Evolutionary conservation across 2,329 filamentous ascomycete species (phyloP).

Genomic region (Teratosphaeria pseudoeucalypti): DNA sequence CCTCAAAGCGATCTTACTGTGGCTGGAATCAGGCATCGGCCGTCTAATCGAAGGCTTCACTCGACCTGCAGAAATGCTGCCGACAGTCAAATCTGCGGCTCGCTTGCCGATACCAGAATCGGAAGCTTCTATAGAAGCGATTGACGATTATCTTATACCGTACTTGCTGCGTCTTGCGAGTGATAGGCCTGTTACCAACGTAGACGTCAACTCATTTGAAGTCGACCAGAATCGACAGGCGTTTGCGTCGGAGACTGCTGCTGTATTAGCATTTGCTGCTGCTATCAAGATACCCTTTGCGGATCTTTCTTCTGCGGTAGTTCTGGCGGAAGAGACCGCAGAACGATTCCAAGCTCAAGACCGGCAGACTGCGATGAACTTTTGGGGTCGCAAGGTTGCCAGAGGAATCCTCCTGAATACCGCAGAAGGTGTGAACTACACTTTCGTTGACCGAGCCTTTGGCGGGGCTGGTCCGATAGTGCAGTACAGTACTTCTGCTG

Average conservation of each 20-base stretch:
- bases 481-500: background rate
- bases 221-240: constrained; percentile 42
- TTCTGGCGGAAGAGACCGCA: constrained; percentile 6
- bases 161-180: constrained; percentile 47
- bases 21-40: constrained; percentile 49
- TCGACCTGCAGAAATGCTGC: constrained; percentile 29
- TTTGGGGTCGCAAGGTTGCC: constrained; percentile 52
- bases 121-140: constrained; percentile 40
- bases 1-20: constrained; percentile 51
- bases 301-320: constrained; percentile 34
- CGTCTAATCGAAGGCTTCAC: constrained; percentile 49
- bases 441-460: constrained; percentile 50
- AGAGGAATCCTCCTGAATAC: constrained; percentile 50
- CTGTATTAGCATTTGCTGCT: constrained; percentile 46
- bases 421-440: constrained; percentile 45
- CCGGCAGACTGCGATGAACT: constrained; percentile 34
- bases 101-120: constrained; percentile 40
- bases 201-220: constrained; percentile 50
- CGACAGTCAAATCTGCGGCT: constrained; percentile 25
- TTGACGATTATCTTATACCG: constrained; percentile 48
- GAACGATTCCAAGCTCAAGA: constrained; percentile 30
- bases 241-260: constrained; percentile 43
- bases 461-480: constrained; percentile 42
- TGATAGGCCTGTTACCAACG: constrained; percentile 41
- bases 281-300: constrained; percentile 44